These are phyloP conservation scores for Dorcoceras hygrometricum DNA, from an alignment of 257 asterid species.

Conservation along the genomic window DNA sequence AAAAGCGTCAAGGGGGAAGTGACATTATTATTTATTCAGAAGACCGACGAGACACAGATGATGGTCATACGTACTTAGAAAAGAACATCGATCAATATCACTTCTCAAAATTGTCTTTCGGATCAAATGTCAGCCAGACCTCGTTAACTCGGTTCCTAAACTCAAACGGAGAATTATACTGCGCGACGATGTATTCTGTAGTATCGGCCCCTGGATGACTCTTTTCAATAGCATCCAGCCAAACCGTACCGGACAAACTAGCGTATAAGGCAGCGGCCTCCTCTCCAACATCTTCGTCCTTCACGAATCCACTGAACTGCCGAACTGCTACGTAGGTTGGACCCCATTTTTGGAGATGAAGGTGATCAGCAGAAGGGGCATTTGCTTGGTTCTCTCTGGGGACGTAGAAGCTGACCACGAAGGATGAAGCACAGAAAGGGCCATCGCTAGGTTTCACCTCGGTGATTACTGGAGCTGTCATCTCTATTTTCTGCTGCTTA, in stretches of 20 bases:
- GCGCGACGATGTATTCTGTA: constrained; percentile 59
- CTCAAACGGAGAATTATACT: constrained; percentile 85
- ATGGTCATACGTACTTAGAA: no score
- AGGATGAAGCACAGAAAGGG: constrained; percentile 76
- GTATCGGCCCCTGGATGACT: constrained; percentile 38
- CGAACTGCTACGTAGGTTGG: constrained; percentile 55
- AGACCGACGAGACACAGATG: not conserved
- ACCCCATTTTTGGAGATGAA: constrained; percentile 67
- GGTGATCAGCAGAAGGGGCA: constrained; percentile 66
- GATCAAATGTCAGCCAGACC: constrained; percentile 66
- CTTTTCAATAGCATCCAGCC: constrained; percentile 54
- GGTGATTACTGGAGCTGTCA: constrained; percentile 80
- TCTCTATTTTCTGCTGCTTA: constrained; percentile 52
- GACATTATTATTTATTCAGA: not conserved
- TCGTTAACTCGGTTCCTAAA: constrained; percentile 65
- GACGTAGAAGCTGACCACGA: constrained; percentile 61
- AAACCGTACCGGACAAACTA: constrained; percentile 54
- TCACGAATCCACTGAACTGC: constrained; percentile 70
- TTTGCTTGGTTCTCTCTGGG: constrained; percentile 65
- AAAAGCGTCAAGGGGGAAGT: no score
- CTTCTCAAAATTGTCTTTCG: constrained; percentile 23
- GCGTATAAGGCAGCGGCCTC: constrained; percentile 63
- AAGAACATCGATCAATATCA: not conserved
- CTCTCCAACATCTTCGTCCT: constrained; percentile 46
- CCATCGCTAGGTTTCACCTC: constrained; percentile 80